Conservation (phyloP, 2,329 filamentous ascomycete species). For the Verticillium albo-atrum region DNA sequence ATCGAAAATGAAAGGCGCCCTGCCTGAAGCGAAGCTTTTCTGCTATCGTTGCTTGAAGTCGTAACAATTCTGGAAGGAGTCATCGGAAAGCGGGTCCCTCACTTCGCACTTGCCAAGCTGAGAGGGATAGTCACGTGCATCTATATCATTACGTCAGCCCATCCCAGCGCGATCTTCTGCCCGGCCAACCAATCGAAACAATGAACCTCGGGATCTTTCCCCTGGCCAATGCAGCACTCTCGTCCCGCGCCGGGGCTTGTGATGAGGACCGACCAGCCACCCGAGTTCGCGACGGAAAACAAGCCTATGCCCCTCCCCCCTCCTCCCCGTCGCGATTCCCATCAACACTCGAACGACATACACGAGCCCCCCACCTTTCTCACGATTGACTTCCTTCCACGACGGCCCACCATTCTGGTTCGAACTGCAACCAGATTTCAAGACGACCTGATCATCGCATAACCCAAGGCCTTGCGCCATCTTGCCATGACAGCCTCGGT, state of each 20-base stretch:
- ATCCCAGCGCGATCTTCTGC: not conserved
- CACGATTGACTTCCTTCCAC: not conserved
- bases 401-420: not conserved
- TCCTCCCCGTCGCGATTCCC: not conserved
- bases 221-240: conserved; percentile 6
- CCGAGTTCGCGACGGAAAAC: not conserved
- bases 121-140: not conserved
- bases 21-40: not conserved
- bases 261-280: conserved; percentile 12
- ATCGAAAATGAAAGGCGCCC: not conserved
- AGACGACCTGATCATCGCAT: not conserved
- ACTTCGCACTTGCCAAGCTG: not conserved
- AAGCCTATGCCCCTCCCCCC: not conserved
- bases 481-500: conserved; percentile 14
- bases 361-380: not conserved
- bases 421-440: not conserved
- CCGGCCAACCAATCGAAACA: conserved; percentile 14
- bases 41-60: not conserved
- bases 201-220: conserved; percentile 12
- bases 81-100: not conserved
- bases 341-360: not conserved
- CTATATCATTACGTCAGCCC: not conserved
- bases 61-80: not conserved
- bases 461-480: not conserved
- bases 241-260: conserved; percentile 5